A percentile compares a stretch with the other conserved stretches of the same genome.
These are phyloP conservation scores for Cymodocea nodosa DNA, from an alignment of 116 monocot species.

Conservation along the genomic window DNA sequence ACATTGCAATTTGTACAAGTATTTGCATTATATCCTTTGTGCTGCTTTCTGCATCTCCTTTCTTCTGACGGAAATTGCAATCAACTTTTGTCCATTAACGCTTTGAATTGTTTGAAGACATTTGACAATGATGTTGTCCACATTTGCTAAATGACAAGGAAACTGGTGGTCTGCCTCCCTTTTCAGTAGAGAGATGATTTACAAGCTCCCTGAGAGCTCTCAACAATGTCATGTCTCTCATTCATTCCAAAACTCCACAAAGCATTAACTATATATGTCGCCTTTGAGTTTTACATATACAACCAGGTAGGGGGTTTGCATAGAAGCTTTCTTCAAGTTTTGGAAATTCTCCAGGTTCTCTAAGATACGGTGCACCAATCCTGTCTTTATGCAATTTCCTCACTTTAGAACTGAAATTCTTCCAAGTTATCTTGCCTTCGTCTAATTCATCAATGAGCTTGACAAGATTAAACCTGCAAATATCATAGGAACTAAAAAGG, in stretches of 20 bases:
- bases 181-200: neutral
- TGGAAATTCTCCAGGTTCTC: constrained; percentile 72
- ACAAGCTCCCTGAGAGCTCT: neutral
- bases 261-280: neutral
- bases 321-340: constrained; percentile 96
- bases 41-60: neutral
- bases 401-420: constrained; percentile 79
- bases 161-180: neutral
- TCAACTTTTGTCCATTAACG: neutral
- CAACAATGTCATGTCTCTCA: neutral
- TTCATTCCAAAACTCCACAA: neutral
- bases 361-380: constrained; percentile 65
- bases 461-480: constrained; percentile 61
- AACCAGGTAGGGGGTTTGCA: constrained; percentile 85
- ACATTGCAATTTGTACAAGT: neutral
- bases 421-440: constrained; percentile 71
- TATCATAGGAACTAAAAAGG: neutral
- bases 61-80: neutral
- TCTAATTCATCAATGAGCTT: constrained; percentile 78
- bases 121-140: neutral
- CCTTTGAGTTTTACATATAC: constrained; percentile 50
- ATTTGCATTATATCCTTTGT: neutral
- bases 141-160: constrained; percentile 1
- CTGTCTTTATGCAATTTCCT: constrained; percentile 63
- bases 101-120: neutral